Conservation (phyloP, 2,329 filamentous ascomycete genomes). For the Exserohilum rostratum region DNA sequence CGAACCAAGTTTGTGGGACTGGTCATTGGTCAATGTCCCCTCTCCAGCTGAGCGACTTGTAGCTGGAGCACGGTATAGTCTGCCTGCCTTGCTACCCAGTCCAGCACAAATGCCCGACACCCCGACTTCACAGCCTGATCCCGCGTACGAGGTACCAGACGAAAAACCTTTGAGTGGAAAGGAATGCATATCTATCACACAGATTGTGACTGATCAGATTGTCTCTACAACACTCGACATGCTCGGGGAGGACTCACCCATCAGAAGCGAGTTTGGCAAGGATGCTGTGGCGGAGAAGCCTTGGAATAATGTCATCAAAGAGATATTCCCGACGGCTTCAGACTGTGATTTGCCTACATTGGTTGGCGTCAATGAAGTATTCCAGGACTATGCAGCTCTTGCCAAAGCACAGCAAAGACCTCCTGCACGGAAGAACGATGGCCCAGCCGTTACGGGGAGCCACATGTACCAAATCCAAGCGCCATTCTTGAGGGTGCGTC, state of each 20-base stretch:
- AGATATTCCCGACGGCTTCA: slow-evolving; percentile 38
- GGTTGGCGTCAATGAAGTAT: slow-evolving; percentile 53
- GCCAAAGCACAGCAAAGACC: slow-evolving; percentile 45
- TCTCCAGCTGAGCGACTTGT: slow-evolving; percentile 30
- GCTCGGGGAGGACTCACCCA: slow-evolving; percentile 26
- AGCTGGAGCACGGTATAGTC: slow-evolving; percentile 30
- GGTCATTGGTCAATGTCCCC: slow-evolving; percentile 43
- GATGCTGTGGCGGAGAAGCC: slow-evolving; percentile 29
- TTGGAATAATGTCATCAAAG: slow-evolving; percentile 32
- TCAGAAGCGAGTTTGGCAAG: not conserved
- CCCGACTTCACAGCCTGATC: slow-evolving; percentile 42
- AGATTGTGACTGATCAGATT: slow-evolving; percentile 74
- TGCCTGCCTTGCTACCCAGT: slow-evolving; percentile 36
- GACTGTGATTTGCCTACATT: slow-evolving; percentile 43
- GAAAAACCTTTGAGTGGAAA: slow-evolving; percentile 54
- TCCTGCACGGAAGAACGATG: slow-evolving; percentile 41
- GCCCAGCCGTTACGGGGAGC: slow-evolving; percentile 31
- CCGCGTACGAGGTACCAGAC: slow-evolving; percentile 30
- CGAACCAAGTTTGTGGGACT: slow-evolving; percentile 46
- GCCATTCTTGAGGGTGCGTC: slow-evolving; percentile 74
- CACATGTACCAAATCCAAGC: slow-evolving; percentile 60
- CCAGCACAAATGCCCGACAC: slow-evolving; percentile 38
- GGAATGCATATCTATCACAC: slow-evolving; percentile 70
- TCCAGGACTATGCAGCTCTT: slow-evolving; percentile 46
- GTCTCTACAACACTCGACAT: slow-evolving; percentile 57